Percentiles rank a stretch among this genome's conserved stretches.
These are phyloP conservation scores for Xerocomus cyaneibrunnescens DNA, from an alignment of 1,284 basidiomycete genomes.

Conservation along the genomic window DNA sequence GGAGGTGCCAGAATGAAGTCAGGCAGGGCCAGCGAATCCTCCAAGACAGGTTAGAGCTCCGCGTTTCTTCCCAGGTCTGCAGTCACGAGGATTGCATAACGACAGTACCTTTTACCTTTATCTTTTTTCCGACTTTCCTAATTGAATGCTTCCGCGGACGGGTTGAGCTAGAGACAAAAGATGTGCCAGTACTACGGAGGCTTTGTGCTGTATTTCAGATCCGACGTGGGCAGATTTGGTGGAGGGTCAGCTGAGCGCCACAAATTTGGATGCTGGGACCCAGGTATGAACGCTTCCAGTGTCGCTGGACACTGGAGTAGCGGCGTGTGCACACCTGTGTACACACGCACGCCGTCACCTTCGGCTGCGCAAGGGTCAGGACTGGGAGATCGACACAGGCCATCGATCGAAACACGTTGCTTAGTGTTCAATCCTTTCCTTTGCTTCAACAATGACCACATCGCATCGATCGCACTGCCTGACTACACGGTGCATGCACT, in stretches of 20 bases:
- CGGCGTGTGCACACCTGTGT: not conserved
- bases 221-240: conserved; percentile 15
- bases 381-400: conserved; percentile 6
- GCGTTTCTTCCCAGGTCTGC: conserved; percentile 8
- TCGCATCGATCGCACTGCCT: conserved; percentile 3
- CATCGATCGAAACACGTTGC: conserved; percentile 2
- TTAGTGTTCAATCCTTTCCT: not conserved
- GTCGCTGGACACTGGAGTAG: not conserved
- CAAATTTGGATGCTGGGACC: not conserved
- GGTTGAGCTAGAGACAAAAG: not conserved
- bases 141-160: conserved; percentile 14
- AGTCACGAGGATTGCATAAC: conserved; percentile 12
- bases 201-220: conserved; percentile 14
- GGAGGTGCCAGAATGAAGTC: not conserved
- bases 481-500: not conserved
- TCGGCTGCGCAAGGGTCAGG: not conserved
- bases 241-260: conserved; percentile 11
- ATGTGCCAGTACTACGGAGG: not conserved
- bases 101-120: conserved; percentile 15
- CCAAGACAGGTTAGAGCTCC: not conserved
- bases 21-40: not conserved
- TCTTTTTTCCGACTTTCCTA: not conserved
- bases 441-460: not conserved
- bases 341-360: not conserved
- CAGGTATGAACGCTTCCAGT: not conserved